Evolutionary conservation across 352 stramenopile species (phyloP).

Genomic region (Phytopythium vexans): DNA sequence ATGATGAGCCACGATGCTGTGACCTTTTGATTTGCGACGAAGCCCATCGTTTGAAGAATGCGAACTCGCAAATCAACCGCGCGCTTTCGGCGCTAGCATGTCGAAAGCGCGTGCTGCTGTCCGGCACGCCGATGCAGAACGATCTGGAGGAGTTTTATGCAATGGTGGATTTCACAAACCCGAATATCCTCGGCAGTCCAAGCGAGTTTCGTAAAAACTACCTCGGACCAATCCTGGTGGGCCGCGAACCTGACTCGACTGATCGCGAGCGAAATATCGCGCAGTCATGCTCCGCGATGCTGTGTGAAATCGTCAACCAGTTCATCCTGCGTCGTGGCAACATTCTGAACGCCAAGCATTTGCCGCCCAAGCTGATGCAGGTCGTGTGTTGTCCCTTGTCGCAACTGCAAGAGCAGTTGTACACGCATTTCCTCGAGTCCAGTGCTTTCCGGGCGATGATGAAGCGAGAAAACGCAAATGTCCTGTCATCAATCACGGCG

Average conservation of each 20-base stretch:
- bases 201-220: slow-evolving; percentile 94
- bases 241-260: slow-evolving; percentile 88
- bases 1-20: slow-evolving; percentile 81
- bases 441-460: slow-evolving; percentile 96
- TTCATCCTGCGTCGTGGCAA: slow-evolving; percentile 98
- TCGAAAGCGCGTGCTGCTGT: slow-evolving; percentile 93
- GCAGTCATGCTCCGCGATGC: slow-evolving; percentile 90
- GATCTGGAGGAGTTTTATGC: slow-evolving; percentile 98
- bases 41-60: slow-evolving; percentile 98
- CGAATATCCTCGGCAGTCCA: slow-evolving; percentile 73
- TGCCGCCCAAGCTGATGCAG: slow-evolving; percentile 98
- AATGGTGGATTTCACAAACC: slow-evolving; percentile 93
- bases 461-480: slow-evolving; percentile 90
- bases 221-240: slow-evolving; percentile 85
- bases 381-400: slow-evolving; percentile 98
- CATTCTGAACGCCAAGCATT: slow-evolving; percentile 97
- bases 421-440: slow-evolving; percentile 93
- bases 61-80: slow-evolving; percentile 92
- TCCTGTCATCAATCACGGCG: slow-evolving; percentile 86
- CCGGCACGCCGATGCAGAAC: slow-evolving; percentile 98
- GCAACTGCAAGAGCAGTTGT: slow-evolving; percentile 95
- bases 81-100: slow-evolving; percentile 80
- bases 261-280: slow-evolving; percentile 73
- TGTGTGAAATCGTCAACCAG: slow-evolving; percentile 97
- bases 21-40: slow-evolving; percentile 99